These are phyloP conservation scores for Tulasnella sp. DNA, from an alignment of 768 basidiomycete species.

Conservation along the genomic window DNA sequence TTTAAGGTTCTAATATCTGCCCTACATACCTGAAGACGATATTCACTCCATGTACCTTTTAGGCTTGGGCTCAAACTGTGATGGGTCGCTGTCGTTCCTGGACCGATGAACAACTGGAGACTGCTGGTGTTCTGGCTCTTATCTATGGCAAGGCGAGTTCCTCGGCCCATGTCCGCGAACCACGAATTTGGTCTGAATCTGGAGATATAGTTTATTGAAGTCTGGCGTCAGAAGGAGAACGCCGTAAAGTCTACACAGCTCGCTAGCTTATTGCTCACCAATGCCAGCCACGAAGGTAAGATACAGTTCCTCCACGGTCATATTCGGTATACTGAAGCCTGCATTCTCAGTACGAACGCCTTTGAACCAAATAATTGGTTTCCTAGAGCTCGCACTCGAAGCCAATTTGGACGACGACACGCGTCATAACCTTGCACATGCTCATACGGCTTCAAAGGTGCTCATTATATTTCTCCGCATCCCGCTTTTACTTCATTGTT, in stretches of 20 bases:
- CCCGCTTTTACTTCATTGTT: neutral
- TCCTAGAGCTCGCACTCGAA: constrained; percentile 75
- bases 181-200: neutral
- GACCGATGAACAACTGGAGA: constrained; percentile 81
- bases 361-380: constrained; percentile 78
- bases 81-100: constrained; percentile 64
- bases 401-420: constrained; percentile 70
- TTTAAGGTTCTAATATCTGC: constrained; percentile 49
- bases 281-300: constrained; percentile 77
- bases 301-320: constrained; percentile 22
- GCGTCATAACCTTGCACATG: constrained; percentile 65
- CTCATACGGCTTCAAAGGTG: constrained; percentile 73
- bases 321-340: no score
- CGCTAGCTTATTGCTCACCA: constrained; percentile 69
- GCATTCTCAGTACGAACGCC: constrained; percentile 61
- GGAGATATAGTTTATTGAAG: constrained; percentile 65
- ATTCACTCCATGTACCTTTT: neutral
- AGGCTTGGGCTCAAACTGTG: constrained; percentile 69
- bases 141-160: constrained; percentile 65
- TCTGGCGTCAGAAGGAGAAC: constrained; percentile 78
- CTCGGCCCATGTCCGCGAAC: neutral
- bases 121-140: constrained; percentile 70
- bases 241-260: constrained; percentile 68
- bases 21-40: neutral
- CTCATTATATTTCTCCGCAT: constrained; percentile 6